Base-by-base conservation (phyloP, 2,329 filamentous ascomycete genomes). In the Arthrobotrys sinensis region DNA sequence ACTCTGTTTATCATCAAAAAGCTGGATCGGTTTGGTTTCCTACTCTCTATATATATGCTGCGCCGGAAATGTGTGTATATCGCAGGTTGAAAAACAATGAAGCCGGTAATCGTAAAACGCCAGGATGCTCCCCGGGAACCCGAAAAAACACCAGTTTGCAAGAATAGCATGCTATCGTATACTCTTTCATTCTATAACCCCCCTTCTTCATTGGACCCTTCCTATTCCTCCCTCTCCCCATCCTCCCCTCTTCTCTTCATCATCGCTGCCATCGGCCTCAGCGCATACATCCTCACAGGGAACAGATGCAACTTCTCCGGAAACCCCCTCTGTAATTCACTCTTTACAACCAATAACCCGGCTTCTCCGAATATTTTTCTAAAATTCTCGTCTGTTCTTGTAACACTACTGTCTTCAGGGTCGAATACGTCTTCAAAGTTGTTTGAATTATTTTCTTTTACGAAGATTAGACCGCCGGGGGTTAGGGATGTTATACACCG, bases 251-350 rank as follows among this genome's bases (percentile, higher is more conserved):
- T 34, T 36, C 10, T 66, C 21, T 5, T 21, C 6, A 6, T 24
- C 50, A 14, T 14, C 19, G 21, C 24, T 2, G 16, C 24, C 16
- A 50, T 34, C 14, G 90, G 89, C 81, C 88, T 89, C 81, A 97
- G 84, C 0, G 93, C 94, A 85, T 94, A 97, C 83, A 91, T 91
- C 81, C 89, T 88, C 16, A 97, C 91, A 0, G 93, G 92, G 81
- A 91, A 90, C 36, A 97, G 83, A 50, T 88, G 87, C 34, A 87
- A 84, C 7, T 83, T 84, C 67, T 88, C 89, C 0, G 90, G 90
- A 60, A 96, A 90, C 0, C 92, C 92, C 43, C 87, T 88, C 85
- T 96, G 92, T 62, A 92, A 81, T 83, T 96, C 92, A 0, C 89
- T 90, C 83, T 86, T 89, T 40, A 93, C 84, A n/a, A 97, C 82